A percentile compares a stretch with the other conserved stretches of the same genome.
phyloP scores from a whole-genome alignment of 306 rosid species.

The Herpetospermum pedunculosum region DNA sequence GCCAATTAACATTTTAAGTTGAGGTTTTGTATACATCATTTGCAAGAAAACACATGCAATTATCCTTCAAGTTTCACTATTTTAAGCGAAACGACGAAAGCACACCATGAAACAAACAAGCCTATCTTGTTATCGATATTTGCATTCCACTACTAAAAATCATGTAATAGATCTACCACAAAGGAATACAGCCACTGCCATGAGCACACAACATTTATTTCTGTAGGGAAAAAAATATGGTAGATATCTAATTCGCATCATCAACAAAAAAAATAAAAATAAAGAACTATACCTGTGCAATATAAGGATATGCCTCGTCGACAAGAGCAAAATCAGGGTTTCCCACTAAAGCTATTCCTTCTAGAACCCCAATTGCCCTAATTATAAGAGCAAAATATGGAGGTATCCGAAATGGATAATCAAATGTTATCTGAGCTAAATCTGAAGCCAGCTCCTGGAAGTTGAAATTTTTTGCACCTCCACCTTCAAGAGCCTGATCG shows the following conservation, averaged over 20 bases:
- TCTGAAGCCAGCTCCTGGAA: conserved; percentile 98
- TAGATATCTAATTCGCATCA: background rate
- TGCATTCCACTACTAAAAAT: background rate
- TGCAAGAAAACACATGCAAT: background rate
- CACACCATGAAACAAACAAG: background rate
- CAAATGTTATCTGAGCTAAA: conserved; percentile 96
- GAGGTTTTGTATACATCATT: background rate
- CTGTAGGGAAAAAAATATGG: background rate
- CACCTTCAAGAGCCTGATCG: conserved; percentile 98
- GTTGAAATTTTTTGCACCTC: conserved; percentile 95
- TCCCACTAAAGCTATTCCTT: conserved; percentile 97
- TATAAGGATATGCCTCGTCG: conserved; percentile 96
- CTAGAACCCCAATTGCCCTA: conserved; percentile 93
- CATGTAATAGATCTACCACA: background rate
- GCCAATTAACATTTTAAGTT: background rate
- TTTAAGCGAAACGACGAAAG: background rate
- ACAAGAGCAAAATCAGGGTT: conserved; percentile 95
- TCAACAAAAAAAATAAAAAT: background rate
- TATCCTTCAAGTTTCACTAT: background rate
- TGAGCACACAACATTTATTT: background rate
- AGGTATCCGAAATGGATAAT: conserved; percentile 96
- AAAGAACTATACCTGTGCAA: conserved; percentile 69
- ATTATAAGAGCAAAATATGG: conserved; percentile 97
- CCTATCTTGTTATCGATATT: background rate
- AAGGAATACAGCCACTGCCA: background rate